A percentile compares a stretch with the other conserved stretches of the same genome.
phyloP scores from a whole-genome alignment of 441 rosid species.

The Croton setiger region DNA sequence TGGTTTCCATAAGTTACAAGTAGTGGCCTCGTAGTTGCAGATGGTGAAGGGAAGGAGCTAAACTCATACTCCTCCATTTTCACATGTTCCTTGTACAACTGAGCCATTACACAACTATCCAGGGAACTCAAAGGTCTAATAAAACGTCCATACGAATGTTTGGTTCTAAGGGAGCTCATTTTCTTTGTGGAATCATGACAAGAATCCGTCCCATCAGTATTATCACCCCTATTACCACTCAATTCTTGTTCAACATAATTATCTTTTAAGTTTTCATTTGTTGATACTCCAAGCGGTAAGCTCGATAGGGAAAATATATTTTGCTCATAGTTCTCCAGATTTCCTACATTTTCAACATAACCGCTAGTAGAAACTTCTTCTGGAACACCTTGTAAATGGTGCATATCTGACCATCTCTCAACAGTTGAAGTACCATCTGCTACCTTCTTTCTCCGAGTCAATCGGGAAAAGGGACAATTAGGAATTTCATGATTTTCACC shows the following conservation, averaged over 20 bases:
- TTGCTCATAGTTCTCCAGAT: conserved; percentile 20
- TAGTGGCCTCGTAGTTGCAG: conserved; percentile 42
- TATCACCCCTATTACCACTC: conserved; percentile 16
- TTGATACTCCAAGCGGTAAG: conserved; percentile 26
- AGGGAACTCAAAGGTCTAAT: conserved; percentile 49
- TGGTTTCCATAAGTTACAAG: conserved; percentile 55
- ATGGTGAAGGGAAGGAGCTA: conserved; percentile 39
- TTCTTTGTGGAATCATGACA: conserved; percentile 29
- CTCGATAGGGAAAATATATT: conserved; percentile 26
- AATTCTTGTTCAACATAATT: conserved; percentile 18
- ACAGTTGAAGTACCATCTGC: conserved; percentile 28
- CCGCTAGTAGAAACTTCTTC: conserved; percentile 33
- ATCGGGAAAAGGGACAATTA: conserved; percentile 22
- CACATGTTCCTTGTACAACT: conserved; percentile 37
- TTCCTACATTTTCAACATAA: conserved; percentile 26
- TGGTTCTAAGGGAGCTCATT: conserved; percentile 39
- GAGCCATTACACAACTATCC: conserved; percentile 50
- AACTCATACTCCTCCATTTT: conserved; percentile 46
- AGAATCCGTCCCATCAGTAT: conserved; percentile 18
- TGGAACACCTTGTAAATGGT: conserved; percentile 23
- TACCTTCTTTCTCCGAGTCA: conserved; percentile 31
- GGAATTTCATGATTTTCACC: conserved; percentile 30
- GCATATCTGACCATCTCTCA: conserved; percentile 19
- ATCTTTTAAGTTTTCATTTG: conserved; percentile 17
- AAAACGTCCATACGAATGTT: conserved; percentile 22